Conservation (phyloP, 352 stramenopile genomes). For the Elongisporangium prolatum region DNA sequence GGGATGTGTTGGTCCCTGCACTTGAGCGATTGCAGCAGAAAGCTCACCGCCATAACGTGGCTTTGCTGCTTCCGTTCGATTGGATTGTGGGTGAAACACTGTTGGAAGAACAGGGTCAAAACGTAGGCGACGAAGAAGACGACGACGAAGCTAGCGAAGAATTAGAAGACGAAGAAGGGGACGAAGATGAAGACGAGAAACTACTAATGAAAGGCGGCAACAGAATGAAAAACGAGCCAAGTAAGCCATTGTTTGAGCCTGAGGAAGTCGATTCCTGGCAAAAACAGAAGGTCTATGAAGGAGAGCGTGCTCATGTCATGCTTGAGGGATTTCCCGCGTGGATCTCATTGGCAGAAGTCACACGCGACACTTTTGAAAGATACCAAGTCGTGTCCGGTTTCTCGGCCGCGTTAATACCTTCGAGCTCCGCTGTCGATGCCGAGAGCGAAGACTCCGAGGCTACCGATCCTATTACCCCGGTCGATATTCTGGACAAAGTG, state of each 20-base stretch:
- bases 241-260: constrained; percentile 26
- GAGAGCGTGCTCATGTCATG: constrained; percentile 25
- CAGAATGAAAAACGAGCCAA: constrained; percentile 14
- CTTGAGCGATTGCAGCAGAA: constrained; percentile 64
- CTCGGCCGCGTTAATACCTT: not conserved
- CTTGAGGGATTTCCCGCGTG: not conserved
- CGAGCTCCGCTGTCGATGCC: not conserved
- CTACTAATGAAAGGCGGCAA: constrained; percentile 9
- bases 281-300: constrained; percentile 29
- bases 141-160: constrained; percentile 33
- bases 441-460: not conserved
- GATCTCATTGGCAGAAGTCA: not conserved
- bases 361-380: not conserved
- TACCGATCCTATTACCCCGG: not conserved
- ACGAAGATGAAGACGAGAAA: constrained; percentile 27
- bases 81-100: constrained; percentile 47
- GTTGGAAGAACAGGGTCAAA: constrained; percentile 39
- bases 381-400: not conserved
- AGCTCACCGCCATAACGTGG: constrained; percentile 47
- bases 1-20: constrained; percentile 28
- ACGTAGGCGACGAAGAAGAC: constrained; percentile 7
- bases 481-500: constrained; percentile 18
- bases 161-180: constrained; percentile 31
- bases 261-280: constrained; percentile 23
- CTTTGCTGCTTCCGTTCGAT: constrained; percentile 52